Conservation (phyloP, 345 rosid species). For the Eucalyptus sideroxylon region DNA sequence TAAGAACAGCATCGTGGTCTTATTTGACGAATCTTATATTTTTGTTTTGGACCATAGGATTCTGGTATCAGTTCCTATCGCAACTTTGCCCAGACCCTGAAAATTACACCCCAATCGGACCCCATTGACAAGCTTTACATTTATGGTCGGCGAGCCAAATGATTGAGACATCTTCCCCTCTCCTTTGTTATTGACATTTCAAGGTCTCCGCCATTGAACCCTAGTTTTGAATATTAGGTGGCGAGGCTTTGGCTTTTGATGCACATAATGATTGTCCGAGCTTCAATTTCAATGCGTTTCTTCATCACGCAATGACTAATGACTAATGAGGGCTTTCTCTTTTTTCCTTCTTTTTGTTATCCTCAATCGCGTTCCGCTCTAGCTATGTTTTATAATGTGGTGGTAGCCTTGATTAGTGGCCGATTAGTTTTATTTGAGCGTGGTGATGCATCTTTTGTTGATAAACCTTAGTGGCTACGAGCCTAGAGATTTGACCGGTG, state of each 20-base stretch:
- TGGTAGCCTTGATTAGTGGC: neutral
- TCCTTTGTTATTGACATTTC: neutral
- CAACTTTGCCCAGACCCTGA: neutral
- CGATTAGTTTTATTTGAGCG: neutral
- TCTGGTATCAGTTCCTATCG: constrained; percentile 6
- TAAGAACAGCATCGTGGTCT: neutral
- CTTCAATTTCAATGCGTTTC: neutral
- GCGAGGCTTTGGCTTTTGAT: neutral
- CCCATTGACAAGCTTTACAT: constrained; percentile 16
- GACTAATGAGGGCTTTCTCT: neutral
- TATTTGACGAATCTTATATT: neutral
- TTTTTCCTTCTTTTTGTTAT: neutral
- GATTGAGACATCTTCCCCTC: constrained; percentile 14
- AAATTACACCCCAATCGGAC: neutral
- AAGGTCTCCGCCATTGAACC: constrained; percentile 2
- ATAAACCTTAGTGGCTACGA: neutral
- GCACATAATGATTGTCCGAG: neutral
- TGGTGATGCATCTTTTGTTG: neutral
- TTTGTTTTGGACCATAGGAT: neutral
- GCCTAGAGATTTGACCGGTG: neutral
- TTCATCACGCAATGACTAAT: neutral
- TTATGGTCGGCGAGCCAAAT: constrained; percentile 25
- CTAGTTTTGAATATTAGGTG: constrained; percentile 3
- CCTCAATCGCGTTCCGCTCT: neutral
- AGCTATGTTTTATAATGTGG: neutral